phyloP scores from a whole-genome alignment of 1,284 basidiomycete genomes.

The Peniophora sp. region DNA sequence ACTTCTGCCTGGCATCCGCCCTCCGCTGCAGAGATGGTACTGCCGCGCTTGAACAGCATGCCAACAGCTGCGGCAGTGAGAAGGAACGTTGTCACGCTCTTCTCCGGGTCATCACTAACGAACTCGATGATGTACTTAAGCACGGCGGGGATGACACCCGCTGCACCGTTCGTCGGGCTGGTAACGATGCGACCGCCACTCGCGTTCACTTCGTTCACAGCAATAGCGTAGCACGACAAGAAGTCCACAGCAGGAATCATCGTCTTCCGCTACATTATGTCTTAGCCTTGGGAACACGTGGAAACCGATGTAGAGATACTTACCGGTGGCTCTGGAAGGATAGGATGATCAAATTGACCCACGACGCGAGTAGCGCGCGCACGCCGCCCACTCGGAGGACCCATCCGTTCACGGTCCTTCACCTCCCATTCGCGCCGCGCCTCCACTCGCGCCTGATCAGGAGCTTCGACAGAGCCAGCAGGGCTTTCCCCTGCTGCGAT shows the following conservation, averaged over 20 bases:
- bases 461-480: conserved; percentile 28
- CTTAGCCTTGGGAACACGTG: neutral
- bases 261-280: conserved; percentile 72
- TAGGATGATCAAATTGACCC: conserved; percentile 76
- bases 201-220: conserved; percentile 89
- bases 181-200: conserved; percentile 91
- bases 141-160: conserved; percentile 89
- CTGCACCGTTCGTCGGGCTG: conserved; percentile 84
- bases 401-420: neutral
- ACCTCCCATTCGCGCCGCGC: neutral
- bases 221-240: conserved; percentile 87
- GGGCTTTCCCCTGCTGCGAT: conserved; percentile 31
- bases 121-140: conserved; percentile 89
- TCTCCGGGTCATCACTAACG: conserved; percentile 83
- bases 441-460: conserved; percentile 18
- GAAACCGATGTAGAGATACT: conserved; percentile 18
- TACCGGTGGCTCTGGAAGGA: conserved; percentile 78
- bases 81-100: conserved; percentile 80
- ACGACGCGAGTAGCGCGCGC: conserved; percentile 48
- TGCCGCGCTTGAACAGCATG: conserved; percentile 96
- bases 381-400: neutral
- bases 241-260: conserved; percentile 93
- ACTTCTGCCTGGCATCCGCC: conserved; percentile 87
- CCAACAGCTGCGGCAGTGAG: conserved; percentile 87
- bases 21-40: conserved; percentile 94